Percentiles rank a stretch among this genome's conserved stretches.
These are phyloP conservation scores for Amylostereum areolatum DNA, from an alignment of 1,284 basidiomycete species.

Conservation along the genomic window DNA sequence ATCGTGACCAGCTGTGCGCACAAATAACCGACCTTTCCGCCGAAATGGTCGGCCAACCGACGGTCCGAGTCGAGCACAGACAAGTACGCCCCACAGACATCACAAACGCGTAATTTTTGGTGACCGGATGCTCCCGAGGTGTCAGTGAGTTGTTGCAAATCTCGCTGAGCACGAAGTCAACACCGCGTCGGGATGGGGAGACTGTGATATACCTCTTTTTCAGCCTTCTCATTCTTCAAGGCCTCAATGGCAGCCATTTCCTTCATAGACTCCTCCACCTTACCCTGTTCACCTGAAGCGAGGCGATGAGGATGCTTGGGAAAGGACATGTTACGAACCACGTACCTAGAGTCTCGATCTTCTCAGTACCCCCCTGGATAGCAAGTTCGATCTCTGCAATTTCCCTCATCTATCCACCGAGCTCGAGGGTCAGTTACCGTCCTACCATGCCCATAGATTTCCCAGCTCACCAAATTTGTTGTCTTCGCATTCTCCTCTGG, in stretches of 20 bases:
- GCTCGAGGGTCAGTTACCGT: background rate
- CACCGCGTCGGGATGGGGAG: background rate
- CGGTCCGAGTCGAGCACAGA: slow-evolving; percentile 98
- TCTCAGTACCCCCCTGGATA: slow-evolving; percentile 96
- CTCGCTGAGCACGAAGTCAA: slow-evolving; percentile 48
- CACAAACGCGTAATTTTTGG: slow-evolving; percentile 98
- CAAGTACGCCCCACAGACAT: slow-evolving; percentile 98
- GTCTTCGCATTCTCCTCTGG: slow-evolving; percentile 99
- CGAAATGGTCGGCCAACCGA: slow-evolving; percentile 98
- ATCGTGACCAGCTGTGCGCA: background rate
- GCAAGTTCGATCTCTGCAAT: slow-evolving; percentile 99
- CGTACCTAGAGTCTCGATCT: slow-evolving; percentile 89
- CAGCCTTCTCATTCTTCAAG: slow-evolving; percentile 90
- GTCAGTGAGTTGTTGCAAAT: slow-evolving; percentile 94
- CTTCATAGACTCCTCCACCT: slow-evolving; percentile 97
- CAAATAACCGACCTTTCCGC: slow-evolving; percentile 76
- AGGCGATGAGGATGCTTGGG: background rate
- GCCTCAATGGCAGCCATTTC: slow-evolving; percentile 98
- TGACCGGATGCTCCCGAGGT: slow-evolving; percentile 98
- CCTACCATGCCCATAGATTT: background rate
- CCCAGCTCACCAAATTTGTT: slow-evolving; percentile 73
- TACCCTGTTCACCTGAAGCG: slow-evolving; percentile 82
- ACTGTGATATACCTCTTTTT: slow-evolving; percentile 82
- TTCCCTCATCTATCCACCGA: slow-evolving; percentile 82
- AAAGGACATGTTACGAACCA: background rate